Percentiles rank a stretch among this genome's conserved stretches.
These are phyloP conservation scores for Salix caprea DNA, from an alignment of 345 rosid genomes.

Conservation along the genomic window DNA sequence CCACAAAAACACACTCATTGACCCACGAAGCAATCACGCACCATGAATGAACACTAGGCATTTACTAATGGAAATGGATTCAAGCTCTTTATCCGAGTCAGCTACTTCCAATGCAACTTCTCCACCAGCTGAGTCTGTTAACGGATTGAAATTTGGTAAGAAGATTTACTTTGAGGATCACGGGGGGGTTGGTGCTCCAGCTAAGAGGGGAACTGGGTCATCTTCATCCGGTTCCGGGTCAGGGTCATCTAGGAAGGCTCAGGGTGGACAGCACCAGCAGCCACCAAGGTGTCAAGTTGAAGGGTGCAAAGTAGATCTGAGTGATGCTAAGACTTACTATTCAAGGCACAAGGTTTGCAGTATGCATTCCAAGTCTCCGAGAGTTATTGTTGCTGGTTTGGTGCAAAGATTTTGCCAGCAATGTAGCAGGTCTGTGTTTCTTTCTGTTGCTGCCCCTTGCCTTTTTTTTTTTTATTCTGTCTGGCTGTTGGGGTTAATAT, in stretches of 20 bases:
- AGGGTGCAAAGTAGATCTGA: constrained; percentile 92
- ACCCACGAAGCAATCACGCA: not conserved
- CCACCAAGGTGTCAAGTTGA: constrained; percentile 93
- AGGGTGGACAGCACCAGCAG: constrained; percentile 38
- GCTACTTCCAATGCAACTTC: constrained; percentile 32
- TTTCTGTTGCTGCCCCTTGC: not conserved
- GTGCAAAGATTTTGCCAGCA: constrained; percentile 98
- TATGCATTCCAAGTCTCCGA: constrained; percentile 76
- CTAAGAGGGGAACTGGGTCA: constrained; percentile 15
- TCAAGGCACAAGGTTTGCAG: constrained; percentile 90
- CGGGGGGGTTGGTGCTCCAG: constrained; percentile 20
- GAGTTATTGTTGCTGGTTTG: constrained; percentile 70
- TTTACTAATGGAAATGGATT: constrained; percentile 56
- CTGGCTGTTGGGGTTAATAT: not conserved
- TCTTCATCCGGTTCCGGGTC: constrained; percentile 34
- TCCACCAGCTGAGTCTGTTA: constrained; percentile 43
- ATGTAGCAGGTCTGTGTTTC: constrained; percentile 75
- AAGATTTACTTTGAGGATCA: constrained; percentile 77
- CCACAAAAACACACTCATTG: not conserved
- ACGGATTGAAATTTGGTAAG: constrained; percentile 67
- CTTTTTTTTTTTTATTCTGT: not conserved
- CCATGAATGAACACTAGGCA: constrained; percentile 13
- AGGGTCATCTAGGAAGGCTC: constrained; percentile 28
- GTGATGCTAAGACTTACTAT: constrained; percentile 85
- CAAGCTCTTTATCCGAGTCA: constrained; percentile 48